These are phyloP conservation scores for Avena eriantha DNA, from an alignment of 176 grass and related monocot genomes.

Conservation along the genomic window DNA sequence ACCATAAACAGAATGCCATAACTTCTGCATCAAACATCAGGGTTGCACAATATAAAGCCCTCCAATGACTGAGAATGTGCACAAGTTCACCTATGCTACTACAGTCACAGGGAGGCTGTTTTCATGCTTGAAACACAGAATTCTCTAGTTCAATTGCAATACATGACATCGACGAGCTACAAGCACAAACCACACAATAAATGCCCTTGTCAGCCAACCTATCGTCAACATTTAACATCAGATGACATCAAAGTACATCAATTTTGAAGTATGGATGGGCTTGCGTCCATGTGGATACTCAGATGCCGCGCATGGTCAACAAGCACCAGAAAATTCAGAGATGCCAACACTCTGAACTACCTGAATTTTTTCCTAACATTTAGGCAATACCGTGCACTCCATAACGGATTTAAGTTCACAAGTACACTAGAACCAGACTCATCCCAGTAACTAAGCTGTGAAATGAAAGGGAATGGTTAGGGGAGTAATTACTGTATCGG, in stretches of 20 bases:
- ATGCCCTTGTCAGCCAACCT: background rate
- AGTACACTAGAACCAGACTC: background rate
- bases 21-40: background rate
- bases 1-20: background rate
- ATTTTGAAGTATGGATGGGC: background rate
- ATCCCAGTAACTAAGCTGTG: background rate
- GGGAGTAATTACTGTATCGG: slow-evolving; percentile 57
- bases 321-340: background rate
- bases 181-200: background rate
- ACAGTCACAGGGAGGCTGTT: background rate
- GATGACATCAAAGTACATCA: background rate
- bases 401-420: slow-evolving; percentile 13
- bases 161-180: background rate
- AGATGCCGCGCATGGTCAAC: background rate
- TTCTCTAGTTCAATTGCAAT: background rate
- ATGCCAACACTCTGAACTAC: background rate
- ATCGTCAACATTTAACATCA: background rate
- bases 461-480: background rate
- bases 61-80: background rate
- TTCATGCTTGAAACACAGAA: background rate
- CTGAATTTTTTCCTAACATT: background rate
- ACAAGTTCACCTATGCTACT: background rate
- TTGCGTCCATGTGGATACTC: background rate
- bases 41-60: background rate
- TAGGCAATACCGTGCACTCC: background rate